Evolutionary conservation across 345 rosid species (phyloP).

Genomic region (Brassica juncea): DNA sequence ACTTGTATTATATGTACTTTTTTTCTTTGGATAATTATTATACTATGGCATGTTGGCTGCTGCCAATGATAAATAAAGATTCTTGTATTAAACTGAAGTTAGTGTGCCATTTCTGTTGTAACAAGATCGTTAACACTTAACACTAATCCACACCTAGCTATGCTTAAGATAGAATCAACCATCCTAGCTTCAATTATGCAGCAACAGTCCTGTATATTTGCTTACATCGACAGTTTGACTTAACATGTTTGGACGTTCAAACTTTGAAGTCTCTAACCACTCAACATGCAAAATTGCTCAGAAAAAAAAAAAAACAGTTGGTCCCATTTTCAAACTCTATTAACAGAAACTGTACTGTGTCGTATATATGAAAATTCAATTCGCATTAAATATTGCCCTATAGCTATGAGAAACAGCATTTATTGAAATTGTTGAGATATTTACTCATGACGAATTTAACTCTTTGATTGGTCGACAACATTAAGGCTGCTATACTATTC

Average conservation of each 20-base stretch:
- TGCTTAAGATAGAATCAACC: no score
- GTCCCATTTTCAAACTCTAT: slow-evolving; percentile 18
- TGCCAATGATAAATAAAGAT: no score
- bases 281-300: slow-evolving; percentile 17
- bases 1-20: neutral
- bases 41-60: no score
- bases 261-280: slow-evolving; percentile 27
- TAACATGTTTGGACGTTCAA: slow-evolving; percentile 22
- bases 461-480: slow-evolving; percentile 19
- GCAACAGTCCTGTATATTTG: neutral
- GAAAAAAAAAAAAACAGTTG: neutral
- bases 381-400: slow-evolving; percentile 20
- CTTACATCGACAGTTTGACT: slow-evolving; percentile 31
- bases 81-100: no score
- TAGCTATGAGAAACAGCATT: slow-evolving; percentile 12
- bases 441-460: slow-evolving; percentile 26
- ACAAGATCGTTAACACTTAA: no score
- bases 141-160: no score
- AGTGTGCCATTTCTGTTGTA: no score
- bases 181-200: no score
- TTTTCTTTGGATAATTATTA: no score
- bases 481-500: slow-evolving; percentile 28
- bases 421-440: slow-evolving; percentile 21
- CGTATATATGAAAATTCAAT: slow-evolving; percentile 23
- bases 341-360: slow-evolving; percentile 25